Base-by-base conservation (phyloP, 352 stramenopile species). In the Pythium vanterpoolii region DNA sequence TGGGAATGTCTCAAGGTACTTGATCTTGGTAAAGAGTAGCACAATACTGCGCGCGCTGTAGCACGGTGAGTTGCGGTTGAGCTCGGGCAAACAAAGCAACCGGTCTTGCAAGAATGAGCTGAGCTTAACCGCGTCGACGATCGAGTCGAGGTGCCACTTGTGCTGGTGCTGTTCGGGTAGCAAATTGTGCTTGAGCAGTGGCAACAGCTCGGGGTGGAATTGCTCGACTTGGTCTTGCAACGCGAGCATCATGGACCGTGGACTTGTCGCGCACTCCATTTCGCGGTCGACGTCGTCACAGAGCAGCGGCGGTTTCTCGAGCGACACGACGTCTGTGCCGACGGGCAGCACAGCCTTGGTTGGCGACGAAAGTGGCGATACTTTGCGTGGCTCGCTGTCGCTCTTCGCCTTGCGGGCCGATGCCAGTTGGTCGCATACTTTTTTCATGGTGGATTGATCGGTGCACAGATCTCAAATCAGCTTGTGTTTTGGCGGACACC, bases 11-110 rank as follows among this genome's bases (percentile, higher is more conserved):
- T 84, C 83, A 14, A 94, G 67, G 66, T 94, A 94, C 55, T 85
- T 81, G 55, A 91, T 71, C 64, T 94, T 94, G 27, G 82, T 94
- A 62, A 87, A 94, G 27, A 92, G 76, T 64, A 92, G 66, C 56
- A 94, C 78, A 43, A 94, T 82, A 30, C 69, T 76, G 14, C 84
- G 80, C 19, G 84, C 84, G 43, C 73, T 92, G 70, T 90, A 90
- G 71, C 80, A 90, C 26, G 84, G 80, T 27, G 84, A 90, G 68
- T 76, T 87, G 56, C 78, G 84, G 68, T 90, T 91, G 36, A 90
- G 67, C 57, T 90, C 84, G 1, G 81, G 82, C 11, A 90, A 68
- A 54, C 79, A 87, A 27, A 94, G 61, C 58, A 91, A 55, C 19
- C 81, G 80, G 34, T 90, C 83, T 31, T 94, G 84, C 40, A 94